Percentiles rank a stretch among this genome's conserved stretches.
phyloP scores from a whole-genome alignment of 1,284 basidiomycete genomes.

The Malassezia japonica region DNA sequence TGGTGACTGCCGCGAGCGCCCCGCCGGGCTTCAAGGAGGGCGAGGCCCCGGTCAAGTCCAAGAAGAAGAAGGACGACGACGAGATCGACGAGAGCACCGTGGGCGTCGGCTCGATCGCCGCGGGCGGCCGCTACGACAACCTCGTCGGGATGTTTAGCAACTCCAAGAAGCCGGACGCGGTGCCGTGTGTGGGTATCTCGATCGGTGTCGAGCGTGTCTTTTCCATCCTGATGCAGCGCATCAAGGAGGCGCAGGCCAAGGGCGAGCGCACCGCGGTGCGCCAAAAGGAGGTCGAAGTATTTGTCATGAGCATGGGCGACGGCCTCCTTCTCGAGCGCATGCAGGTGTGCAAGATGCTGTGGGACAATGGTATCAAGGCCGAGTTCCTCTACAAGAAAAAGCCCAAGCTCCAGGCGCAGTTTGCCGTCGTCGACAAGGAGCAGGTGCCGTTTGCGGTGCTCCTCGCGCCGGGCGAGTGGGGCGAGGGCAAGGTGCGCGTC shows the following conservation, averaged over 20 bases:
- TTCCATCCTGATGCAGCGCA: constrained; percentile 76
- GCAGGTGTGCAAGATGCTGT: constrained; percentile 67
- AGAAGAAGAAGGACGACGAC: constrained; percentile 55
- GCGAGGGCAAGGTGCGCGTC: constrained; percentile 58
- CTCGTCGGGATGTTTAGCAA: constrained; percentile 89
- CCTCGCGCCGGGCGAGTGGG: constrained; percentile 72
- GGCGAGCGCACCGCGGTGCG: constrained; percentile 52
- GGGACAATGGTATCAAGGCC: constrained; percentile 80
- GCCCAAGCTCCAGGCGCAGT: constrained; percentile 61
- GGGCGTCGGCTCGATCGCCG: constrained; percentile 94
- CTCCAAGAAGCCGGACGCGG: constrained; percentile 59
- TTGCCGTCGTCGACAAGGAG: constrained; percentile 81
- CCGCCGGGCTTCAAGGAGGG: constrained; percentile 61
- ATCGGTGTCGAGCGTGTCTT: constrained; percentile 95
- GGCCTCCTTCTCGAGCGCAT: constrained; percentile 80
- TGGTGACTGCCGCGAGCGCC: constrained; percentile 80
- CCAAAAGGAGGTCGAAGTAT: constrained; percentile 87
- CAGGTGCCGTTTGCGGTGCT: constrained; percentile 84
- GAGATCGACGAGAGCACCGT: constrained; percentile 85
- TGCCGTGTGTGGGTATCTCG: constrained; percentile 87
- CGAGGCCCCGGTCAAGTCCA: constrained; percentile 42
- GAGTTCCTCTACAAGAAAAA: constrained; percentile 91
- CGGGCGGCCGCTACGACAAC: constrained; percentile 90
- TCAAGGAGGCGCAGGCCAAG: constrained; percentile 58
- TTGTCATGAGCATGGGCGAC: constrained; percentile 84